Evolutionary conservation across 2,329 filamentous ascomycete genomes (phyloP), one percentile per base, ranked within the genome.

Genomic region (Davidsoniella neocaledoniae): DNA sequence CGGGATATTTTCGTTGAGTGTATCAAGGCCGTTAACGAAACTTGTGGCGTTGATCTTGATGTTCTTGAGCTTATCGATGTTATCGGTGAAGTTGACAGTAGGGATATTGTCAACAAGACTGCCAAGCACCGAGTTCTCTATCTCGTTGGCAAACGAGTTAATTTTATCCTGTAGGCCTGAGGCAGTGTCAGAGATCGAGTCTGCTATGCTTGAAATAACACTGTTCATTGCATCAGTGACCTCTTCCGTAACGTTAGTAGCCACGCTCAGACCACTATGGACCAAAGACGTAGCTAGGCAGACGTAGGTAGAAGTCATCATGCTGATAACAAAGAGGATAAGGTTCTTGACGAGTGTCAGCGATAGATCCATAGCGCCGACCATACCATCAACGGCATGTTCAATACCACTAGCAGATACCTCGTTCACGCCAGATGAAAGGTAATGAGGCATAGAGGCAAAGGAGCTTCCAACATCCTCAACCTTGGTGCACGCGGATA

Each of bases 371-470:
- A 96, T 72, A 66, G 91, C 79, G 40, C 77, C 71, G 63, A 91
- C 84, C 62, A 96, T 74, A 45, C 78, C 90, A 54, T 79, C 74
- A 56, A 96, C 79, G 7, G 86, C 79, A 57, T 81, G 79, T 57
- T 88, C 85, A 56, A 96, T 81, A 50, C 85, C 81, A 44, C 73
- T 73, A 29, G 86, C 85, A 6, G 86, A 83, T 57, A 96, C 68
- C 53, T 86, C 76, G 66, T 98, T 98, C 61, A 95, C 81, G 49
- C 91, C 91, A 47, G 75, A 70, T 2, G 88, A 84, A 62, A 96
- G 80, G 66, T 94, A 96, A 65, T 95, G 83, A 51, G 91, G 91
- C 87, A 96, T 94, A 37, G 91, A 96, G 38, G 90, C 91, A 86
- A 98, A 90, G 54, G 86, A 76, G 62, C 87, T 95, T 55, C 90